Percentiles rank a stretch among this genome's conserved stretches.
phyloP scores from a whole-genome alignment of 2,329 filamentous ascomycete species.

The Ascochyta viciae-villosae region DNA sequence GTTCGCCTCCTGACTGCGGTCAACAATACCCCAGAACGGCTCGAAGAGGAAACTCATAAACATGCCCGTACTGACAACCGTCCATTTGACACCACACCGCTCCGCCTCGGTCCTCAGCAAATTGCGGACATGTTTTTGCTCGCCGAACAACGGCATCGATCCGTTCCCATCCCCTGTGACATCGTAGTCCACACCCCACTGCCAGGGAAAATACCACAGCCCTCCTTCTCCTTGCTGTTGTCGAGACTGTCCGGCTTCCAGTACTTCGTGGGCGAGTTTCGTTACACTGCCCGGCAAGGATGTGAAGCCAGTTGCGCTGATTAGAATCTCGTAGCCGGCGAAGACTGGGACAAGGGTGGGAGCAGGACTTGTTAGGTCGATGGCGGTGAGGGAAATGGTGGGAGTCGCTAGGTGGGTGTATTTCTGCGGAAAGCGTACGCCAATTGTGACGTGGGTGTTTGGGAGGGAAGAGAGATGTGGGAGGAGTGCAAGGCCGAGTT shows the following conservation, averaged over 20 bases:
- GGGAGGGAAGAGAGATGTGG: slow-evolving; percentile 59
- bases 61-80: slow-evolving; percentile 71
- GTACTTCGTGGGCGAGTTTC: slow-evolving; percentile 64
- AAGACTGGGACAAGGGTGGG: slow-evolving; percentile 45
- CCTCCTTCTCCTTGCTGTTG: slow-evolving; percentile 5
- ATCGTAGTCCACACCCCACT: slow-evolving; percentile 77
- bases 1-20: slow-evolving; percentile 35
- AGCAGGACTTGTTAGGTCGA: slow-evolving; percentile 52
- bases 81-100: slow-evolving; percentile 60
- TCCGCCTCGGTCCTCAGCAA: slow-evolving; percentile 33
- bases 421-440: slow-evolving; percentile 61
- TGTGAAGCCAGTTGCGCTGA: slow-evolving; percentile 68
- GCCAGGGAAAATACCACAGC: slow-evolving; percentile 70
- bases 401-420: slow-evolving; percentile 36
- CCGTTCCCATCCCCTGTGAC: slow-evolving; percentile 60
- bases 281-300: slow-evolving; percentile 62
- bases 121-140: slow-evolving; percentile 60
- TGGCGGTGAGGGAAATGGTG: slow-evolving; percentile 49
- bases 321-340: slow-evolving; percentile 59
- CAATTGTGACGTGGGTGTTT: slow-evolving; percentile 57
- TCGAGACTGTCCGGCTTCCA: slow-evolving; percentile 58
- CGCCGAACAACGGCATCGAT: slow-evolving; percentile 71
- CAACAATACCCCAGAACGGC: slow-evolving; percentile 67
- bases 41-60: slow-evolving; percentile 76
- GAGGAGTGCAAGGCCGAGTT: slow-evolving; percentile 67